Conservation (phyloP, 2,329 filamentous ascomycete genomes). For the Aspergillus arachidicola region DNA sequence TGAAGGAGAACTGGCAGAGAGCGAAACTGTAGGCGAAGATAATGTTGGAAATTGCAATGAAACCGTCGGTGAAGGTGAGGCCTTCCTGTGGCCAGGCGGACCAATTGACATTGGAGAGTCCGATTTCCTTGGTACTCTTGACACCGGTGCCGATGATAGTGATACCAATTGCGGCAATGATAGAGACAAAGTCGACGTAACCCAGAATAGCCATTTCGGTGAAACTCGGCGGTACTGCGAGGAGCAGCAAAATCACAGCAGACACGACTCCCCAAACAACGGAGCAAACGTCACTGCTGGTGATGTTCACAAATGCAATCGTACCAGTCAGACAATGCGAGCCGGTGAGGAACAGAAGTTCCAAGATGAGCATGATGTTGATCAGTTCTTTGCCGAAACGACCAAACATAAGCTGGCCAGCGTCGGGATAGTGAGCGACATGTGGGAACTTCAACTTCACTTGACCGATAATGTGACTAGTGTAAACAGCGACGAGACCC, state of each 20-base stretch:
- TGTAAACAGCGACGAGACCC: slow-evolving; percentile 45
- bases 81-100: slow-evolving; percentile 33
- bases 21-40: slow-evolving; percentile 49
- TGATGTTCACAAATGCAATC: slow-evolving; percentile 49
- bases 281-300: slow-evolving; percentile 43
- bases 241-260: slow-evolving; percentile 37
- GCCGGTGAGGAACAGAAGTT: slow-evolving; percentile 47
- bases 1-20: slow-evolving; percentile 31
- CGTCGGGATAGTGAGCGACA: slow-evolving; percentile 49
- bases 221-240: slow-evolving; percentile 40
- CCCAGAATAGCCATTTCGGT: slow-evolving; percentile 42
- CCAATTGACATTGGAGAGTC: slow-evolving; percentile 30
- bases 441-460: slow-evolving; percentile 42
- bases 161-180: slow-evolving; percentile 38
- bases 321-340: slow-evolving; percentile 50
- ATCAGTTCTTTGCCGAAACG: slow-evolving; percentile 46
- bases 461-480: slow-evolving; percentile 45
- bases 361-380: slow-evolving; percentile 46
- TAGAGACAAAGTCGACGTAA: slow-evolving; percentile 41
- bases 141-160: slow-evolving; percentile 40
- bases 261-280: slow-evolving; percentile 48
- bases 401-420: slow-evolving; percentile 47
- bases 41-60: slow-evolving; percentile 40
- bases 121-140: slow-evolving; percentile 25
- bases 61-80: slow-evolving; percentile 36